Conservation (phyloP, 306 rosid genomes). For the Cucumis cinereus region DNA sequence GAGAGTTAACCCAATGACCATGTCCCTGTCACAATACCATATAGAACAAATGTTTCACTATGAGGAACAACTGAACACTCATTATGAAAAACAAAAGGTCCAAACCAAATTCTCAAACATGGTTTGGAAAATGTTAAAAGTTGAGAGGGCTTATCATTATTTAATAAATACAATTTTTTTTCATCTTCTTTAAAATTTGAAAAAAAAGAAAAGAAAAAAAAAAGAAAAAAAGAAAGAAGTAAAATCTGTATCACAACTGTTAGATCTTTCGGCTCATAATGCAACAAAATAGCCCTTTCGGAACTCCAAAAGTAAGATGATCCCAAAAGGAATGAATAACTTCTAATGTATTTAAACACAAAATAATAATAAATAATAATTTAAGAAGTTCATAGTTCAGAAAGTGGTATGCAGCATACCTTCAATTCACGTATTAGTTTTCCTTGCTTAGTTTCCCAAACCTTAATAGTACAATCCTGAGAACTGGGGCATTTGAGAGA, state of each 20-base stretch:
- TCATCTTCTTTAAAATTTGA: background rate
- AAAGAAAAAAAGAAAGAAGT: background rate
- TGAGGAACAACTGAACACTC: background rate
- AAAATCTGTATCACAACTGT: background rate
- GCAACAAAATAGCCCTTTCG: background rate
- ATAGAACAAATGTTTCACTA: conserved; percentile 4
- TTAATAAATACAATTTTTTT: background rate
- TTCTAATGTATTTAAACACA: background rate
- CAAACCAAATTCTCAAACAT: background rate
- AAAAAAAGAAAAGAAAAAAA: too few species aligned
- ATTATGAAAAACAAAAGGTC: background rate
- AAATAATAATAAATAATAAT: background rate
- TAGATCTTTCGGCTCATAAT: background rate
- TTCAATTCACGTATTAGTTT: conserved; percentile 78
- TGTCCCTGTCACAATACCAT: conserved; percentile 60
- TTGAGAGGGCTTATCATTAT: background rate
- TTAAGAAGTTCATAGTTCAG: background rate
- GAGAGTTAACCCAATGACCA: conserved; percentile 92
- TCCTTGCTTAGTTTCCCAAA: conserved; percentile 93
- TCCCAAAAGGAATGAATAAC: background rate
- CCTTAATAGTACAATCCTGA: conserved; percentile 83
- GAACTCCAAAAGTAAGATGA: background rate
- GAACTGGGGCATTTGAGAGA: conserved; percentile 39
- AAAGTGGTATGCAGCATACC: conserved; percentile 20
- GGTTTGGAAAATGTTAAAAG: background rate